Evolutionary conservation across 108 stramenopile genomes (phyloP), one percentile per base, ranked within the genome.

Genomic region (Cyclotella sp.): DNA sequence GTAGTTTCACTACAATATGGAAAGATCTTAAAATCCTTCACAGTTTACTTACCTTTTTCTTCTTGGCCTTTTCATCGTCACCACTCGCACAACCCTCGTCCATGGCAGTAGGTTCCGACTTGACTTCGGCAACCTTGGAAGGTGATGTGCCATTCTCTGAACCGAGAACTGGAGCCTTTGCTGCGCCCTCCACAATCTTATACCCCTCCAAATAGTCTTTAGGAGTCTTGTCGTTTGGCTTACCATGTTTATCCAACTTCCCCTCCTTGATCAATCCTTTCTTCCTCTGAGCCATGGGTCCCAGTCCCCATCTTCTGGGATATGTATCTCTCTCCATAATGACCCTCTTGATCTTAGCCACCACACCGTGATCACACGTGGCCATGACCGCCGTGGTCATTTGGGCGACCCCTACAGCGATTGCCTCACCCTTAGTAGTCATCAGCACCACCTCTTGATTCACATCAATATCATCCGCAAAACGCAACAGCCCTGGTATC

Each of bases 261-360:
- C 99, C 99, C 67, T 98, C 97, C 86, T 97, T 97, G 76, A 99
- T 97, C 77, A 99, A 73, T 8, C 83, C 85, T 93, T 99, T 99
- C 84, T 99, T 99, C 73, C 93, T 93, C 70, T 93, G 90, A 12
- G 99, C 99, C 88, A 99, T 93, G 16, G 98, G 99, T 22, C 99
- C 99, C 61, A 99, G 83, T 42, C 99, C 98, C 99, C 99, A 99
- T 76, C 97, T 82, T 64, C 98, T 84, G 9, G 99, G 99, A 77
- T 99, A 99, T 0, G 96, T 97, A 89, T 99, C 99, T 26, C 99
- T 85, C 90, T 99, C 99, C 99, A 99, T 99, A 85, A 99, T 98
- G 34, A 99, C 99, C 53, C 99, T 94, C 86, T 99, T 99, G 81
- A 99, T 98, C 90, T 98, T 98, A 58, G 98, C 98, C 42, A 99